These are phyloP conservation scores for Cytospora chrysosperma DNA, from an alignment of 2,329 filamentous ascomycete genomes.

Conservation along the genomic window DNA sequence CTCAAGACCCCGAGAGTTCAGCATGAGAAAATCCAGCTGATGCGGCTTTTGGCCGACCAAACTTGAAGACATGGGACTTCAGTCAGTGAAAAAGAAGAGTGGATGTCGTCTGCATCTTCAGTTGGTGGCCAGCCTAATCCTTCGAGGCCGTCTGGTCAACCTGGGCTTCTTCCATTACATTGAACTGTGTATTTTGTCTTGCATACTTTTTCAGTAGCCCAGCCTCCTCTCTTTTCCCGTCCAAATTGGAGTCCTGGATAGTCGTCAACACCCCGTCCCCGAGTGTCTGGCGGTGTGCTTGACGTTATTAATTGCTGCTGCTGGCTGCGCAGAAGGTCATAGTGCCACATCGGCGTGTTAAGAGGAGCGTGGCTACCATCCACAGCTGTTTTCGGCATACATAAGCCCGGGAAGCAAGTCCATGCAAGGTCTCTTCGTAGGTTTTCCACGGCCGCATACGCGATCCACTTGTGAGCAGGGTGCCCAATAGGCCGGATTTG, in stretches of 20 bases:
- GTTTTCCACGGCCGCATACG: not conserved
- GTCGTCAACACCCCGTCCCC: not conserved
- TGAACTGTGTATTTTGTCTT: not conserved
- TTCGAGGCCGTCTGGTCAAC: not conserved
- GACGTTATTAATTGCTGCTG: not conserved
- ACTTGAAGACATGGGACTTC: not conserved
- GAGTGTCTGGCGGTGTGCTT: not conserved
- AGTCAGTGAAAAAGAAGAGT: not conserved
- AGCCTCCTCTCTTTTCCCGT: not conserved
- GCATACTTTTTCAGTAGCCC: not conserved
- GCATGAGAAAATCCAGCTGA: not conserved
- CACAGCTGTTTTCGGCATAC: not conserved
- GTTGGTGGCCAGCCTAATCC: not conserved
- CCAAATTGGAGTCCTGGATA: not conserved
- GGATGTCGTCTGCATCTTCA: not conserved
- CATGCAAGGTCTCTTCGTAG: not conserved
- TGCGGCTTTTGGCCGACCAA: not conserved
- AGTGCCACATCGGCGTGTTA: not conserved
- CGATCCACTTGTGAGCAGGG: not conserved
- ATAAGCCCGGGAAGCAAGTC: not conserved
- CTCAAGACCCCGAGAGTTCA: not conserved
- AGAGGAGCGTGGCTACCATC: not conserved
- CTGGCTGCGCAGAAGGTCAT: not conserved
- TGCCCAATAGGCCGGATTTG: not conserved
- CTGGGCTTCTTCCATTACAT: not conserved